Percentiles rank a stretch among this genome's conserved stretches.
Conservation (phyloP, 192 early-diverging fungal genomes). For the Coemansia sp. region DNA sequence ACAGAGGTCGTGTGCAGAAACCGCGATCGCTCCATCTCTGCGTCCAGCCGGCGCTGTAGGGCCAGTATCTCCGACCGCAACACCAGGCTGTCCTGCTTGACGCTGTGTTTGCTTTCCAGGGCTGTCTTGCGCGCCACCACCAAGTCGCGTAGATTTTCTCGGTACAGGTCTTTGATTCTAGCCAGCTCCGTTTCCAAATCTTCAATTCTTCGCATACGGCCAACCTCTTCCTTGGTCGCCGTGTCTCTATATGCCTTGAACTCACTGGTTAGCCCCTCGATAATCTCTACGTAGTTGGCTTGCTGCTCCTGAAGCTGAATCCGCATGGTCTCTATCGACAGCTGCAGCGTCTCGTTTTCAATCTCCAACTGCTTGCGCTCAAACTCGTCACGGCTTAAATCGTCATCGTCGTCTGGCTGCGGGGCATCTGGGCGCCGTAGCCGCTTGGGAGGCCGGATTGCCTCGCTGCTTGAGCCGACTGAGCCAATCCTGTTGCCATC, state of each 20-base stretch:
- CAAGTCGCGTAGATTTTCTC: conserved; percentile 47
- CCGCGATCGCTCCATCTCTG: conserved; percentile 43
- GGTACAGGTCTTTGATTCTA: conserved; percentile 36
- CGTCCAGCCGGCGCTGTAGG: conserved; percentile 47
- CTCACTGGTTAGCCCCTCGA: conserved; percentile 34
- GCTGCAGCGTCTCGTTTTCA: conserved; percentile 43
- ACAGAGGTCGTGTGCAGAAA: conserved; percentile 29
- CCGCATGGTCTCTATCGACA: conserved; percentile 50
- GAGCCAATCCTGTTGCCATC: background rate
- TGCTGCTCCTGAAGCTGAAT: conserved; percentile 50
- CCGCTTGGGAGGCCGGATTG: conserved; percentile 29
- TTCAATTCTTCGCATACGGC: conserved; percentile 26
- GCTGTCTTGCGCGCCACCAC: conserved; percentile 38
- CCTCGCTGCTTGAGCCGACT: conserved; percentile 7
- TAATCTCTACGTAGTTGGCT: conserved; percentile 43
- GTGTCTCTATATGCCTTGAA: conserved; percentile 33
- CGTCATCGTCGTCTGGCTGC: conserved; percentile 6
- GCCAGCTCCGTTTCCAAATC: conserved; percentile 35
- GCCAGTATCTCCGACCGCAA: conserved; percentile 46
- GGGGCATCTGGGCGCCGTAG: conserved; percentile 11
- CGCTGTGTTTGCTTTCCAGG: conserved; percentile 41
- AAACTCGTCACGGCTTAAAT: conserved; percentile 13
- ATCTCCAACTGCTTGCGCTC: conserved; percentile 40
- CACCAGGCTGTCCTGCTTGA: conserved; percentile 46
- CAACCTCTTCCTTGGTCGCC: conserved; percentile 10